phyloP scores from a whole-genome alignment of 208 protist species.

The Vickermania ingenoplastis region DNA sequence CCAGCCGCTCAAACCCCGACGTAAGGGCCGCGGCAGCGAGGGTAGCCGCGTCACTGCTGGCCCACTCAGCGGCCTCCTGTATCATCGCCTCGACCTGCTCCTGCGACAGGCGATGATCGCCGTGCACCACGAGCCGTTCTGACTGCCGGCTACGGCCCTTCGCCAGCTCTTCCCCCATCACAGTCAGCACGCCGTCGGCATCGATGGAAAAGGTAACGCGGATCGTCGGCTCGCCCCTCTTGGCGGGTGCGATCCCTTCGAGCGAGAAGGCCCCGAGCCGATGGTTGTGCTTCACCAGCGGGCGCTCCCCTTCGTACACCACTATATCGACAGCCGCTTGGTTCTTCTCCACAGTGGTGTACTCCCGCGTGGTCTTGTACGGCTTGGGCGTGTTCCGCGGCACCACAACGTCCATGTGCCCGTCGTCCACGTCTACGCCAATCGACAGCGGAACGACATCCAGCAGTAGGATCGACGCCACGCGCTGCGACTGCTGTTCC shows the following conservation, averaged over 20 bases:
- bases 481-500: constrained; percentile 52
- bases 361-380: constrained; percentile 84
- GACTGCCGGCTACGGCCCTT: constrained; percentile 13
- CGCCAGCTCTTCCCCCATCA: constrained; percentile 67
- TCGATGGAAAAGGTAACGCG: constrained; percentile 97
- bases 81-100: constrained; percentile 56
- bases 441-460: constrained; percentile 95
- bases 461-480: constrained; percentile 93
- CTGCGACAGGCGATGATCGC: constrained; percentile 51
- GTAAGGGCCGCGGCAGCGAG: constrained; percentile 15
- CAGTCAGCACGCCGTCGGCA: constrained; percentile 96
- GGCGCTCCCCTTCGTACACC: constrained; percentile 99
- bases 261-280: constrained; percentile 91
- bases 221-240: constrained; percentile 96
- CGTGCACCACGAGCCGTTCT: constrained; percentile 93
- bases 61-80: constrained; percentile 24
- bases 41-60: constrained; percentile 28
- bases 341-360: constrained; percentile 97
- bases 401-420: constrained; percentile 90
- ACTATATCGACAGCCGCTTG: constrained; percentile 98
- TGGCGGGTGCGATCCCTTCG: constrained; percentile 93
- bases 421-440: constrained; percentile 93
- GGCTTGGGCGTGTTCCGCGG: constrained; percentile 86
- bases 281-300: constrained; percentile 98
- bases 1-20: constrained; percentile 26